Evolutionary conservation across 2,329 filamentous ascomycete genomes (phyloP).

Genomic region (Cercospora canescens): DNA sequence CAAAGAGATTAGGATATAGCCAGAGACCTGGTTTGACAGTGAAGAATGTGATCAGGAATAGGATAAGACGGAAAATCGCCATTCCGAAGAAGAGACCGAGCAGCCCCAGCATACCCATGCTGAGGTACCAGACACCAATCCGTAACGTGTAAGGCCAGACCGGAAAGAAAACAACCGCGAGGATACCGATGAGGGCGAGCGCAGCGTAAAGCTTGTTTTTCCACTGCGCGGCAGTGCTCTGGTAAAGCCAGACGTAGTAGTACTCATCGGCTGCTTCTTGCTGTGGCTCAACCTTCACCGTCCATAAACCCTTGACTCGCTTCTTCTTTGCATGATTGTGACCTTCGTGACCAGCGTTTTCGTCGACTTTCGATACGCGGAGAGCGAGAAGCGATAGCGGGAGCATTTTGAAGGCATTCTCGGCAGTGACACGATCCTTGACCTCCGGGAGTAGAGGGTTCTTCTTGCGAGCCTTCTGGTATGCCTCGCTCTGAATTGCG

Average conservation of each 20-base stretch:
- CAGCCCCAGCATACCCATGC: conserved; percentile 87
- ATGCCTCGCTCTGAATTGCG: conserved; percentile 83
- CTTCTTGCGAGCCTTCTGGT: conserved; percentile 85
- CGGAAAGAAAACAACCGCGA: conserved; percentile 90
- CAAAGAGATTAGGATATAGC: conserved; percentile 97
- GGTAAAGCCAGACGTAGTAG: conserved; percentile 97
- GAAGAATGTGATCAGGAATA: conserved; percentile 93
- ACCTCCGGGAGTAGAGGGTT: conserved; percentile 86
- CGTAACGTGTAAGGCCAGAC: conserved; percentile 91
- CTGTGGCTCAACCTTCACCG: conserved; percentile 91
- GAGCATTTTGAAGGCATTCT: conserved; percentile 92
- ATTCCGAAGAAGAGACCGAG: conserved; percentile 94
- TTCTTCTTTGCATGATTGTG: conserved; percentile 75
- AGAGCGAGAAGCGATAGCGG: conserved; percentile 92
- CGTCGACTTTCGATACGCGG: conserved; percentile 80
- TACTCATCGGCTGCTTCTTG: conserved; percentile 84
- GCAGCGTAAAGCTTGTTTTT: conserved; percentile 90
- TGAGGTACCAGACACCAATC: conserved; percentile 94
- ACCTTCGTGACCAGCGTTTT: conserved; percentile 73
- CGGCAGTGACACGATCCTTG: conserved; percentile 81
- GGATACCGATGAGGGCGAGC: conserved; percentile 78
- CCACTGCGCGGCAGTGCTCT: conserved; percentile 73
- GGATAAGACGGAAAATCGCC: conserved; percentile 93
- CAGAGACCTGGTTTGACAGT: conserved; percentile 83
- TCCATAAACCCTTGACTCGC: conserved; percentile 94